phyloP scores from a whole-genome alignment of 441 rosid genomes.

The Croton laevigatus region DNA sequence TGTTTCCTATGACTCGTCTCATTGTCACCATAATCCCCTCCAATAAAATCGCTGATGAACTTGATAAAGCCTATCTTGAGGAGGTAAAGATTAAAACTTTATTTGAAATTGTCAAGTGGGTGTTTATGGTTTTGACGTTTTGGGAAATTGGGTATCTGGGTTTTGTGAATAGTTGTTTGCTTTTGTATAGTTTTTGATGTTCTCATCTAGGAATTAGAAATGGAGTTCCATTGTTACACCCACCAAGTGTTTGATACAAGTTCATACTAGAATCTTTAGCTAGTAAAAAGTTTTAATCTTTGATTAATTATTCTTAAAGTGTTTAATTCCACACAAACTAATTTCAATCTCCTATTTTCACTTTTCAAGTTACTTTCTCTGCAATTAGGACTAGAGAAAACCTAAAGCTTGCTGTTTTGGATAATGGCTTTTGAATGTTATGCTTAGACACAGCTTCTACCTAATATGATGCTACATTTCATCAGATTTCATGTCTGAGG shows the following conservation, averaged over 20 bases:
- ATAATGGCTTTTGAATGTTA: neutral
- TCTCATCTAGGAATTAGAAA: neutral
- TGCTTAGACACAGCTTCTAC: neutral
- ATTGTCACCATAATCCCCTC: slow-evolving; percentile 64
- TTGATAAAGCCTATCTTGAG: slow-evolving; percentile 64
- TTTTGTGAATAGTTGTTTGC: neutral
- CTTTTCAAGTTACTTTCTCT: neutral
- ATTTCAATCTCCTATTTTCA: too few relatives aligned
- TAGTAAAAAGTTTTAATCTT: neutral
- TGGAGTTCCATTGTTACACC: neutral
- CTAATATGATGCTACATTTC: neutral
- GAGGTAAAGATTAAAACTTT: slow-evolving; percentile 47
- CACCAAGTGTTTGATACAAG: slow-evolving; percentile 10
- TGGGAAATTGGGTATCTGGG: neutral
- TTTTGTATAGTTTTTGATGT: neutral
- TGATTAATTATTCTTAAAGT: neutral
- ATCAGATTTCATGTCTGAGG: too few relatives aligned
- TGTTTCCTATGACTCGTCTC: slow-evolving; percentile 66
- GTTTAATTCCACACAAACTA: too few relatives aligned
- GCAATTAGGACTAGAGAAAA: neutral
- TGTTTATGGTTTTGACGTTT: neutral
- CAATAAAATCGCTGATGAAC: slow-evolving; percentile 63
- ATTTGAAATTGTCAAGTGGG: too few relatives aligned
- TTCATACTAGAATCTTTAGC: neutral
- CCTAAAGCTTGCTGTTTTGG: neutral